Percentiles rank a stretch among this genome's conserved stretches.
Conservation (phyloP, 768 basidiomycete species). For the Cystofilobasidium macerans region DNA sequence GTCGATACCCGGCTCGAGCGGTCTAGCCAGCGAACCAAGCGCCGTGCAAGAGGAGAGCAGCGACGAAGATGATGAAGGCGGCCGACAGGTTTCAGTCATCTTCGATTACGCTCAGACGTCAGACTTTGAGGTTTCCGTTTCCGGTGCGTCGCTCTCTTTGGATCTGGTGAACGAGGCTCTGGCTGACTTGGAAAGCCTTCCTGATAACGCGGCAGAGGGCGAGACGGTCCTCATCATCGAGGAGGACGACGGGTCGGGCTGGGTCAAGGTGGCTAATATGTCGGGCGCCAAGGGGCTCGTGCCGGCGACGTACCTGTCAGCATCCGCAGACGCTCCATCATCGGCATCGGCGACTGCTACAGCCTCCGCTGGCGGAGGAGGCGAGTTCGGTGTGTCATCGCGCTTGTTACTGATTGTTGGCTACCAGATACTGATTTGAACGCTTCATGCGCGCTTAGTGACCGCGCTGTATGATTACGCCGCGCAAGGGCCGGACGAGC, state of each 20-base stretch:
- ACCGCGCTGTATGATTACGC: constrained; percentile 19
- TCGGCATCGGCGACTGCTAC: background rate
- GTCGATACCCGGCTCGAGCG: background rate
- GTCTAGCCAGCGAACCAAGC: background rate
- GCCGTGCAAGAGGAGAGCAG: constrained; percentile 2
- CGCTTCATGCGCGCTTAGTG: background rate
- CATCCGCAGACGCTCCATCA: background rate
- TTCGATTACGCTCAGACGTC: constrained; percentile 11
- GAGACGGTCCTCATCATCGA: constrained; percentile 19
- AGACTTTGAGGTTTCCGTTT: constrained; percentile 21
- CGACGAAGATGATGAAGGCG: constrained; percentile 3
- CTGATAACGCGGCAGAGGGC: too few relatives aligned
- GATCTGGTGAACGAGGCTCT: too few relatives aligned
- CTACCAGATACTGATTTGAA: background rate
- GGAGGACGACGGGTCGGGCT: constrained; percentile 26
- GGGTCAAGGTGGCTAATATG: constrained; percentile 19
- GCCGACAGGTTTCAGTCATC: constrained; percentile 3
- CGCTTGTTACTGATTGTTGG: background rate
- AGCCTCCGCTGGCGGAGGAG: background rate
- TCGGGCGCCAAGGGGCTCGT: constrained; percentile 9
- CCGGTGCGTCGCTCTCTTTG: background rate
- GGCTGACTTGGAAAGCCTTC: too few relatives aligned
- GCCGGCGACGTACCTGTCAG: constrained; percentile 20
- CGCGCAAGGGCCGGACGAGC: constrained; percentile 18
- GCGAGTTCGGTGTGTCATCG: constrained; percentile 15